Base-by-base conservation (phyloP, 1,284 basidiomycete genomes). In the Ceratobasidium sp. region DNA sequence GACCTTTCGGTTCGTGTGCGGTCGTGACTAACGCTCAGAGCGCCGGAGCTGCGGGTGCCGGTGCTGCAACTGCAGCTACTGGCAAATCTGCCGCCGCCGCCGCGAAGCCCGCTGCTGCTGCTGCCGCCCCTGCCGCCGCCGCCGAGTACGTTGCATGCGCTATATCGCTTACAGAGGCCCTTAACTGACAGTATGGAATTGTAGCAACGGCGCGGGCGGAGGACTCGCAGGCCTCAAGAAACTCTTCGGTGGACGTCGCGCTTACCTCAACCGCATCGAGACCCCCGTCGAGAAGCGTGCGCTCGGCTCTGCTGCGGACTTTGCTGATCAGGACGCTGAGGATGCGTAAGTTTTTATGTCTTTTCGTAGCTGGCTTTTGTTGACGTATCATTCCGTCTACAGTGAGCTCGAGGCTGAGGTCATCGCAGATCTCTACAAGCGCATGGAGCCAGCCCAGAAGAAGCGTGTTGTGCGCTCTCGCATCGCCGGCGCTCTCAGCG, bases 1-100 rank as follows among this genome's bases (percentile, higher is more conserved):
- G 66, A 41, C 66, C 66, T 24, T 69, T 69, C 44, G 66, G 66
- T 24, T 69, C 66, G 19, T 69, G 66, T 53, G 66, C 66, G 11
- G 53, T 56, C 22, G 51, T 69, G 36, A 69, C 66, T 19, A 69
- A 65, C 17, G 63, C 63, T 47, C 45, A 65, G 47, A 8, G 45
- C 19, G 64, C 29, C 17, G 64, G 22, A 4, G 53, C n/a, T 24
- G 66, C 36, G 24, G 53, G 53, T n/a, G 45, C 41, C 4, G 44
- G 31, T 1, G 41, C 65, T 45, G 51, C 56, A 5, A 50, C 48
- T 53, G 27, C 48, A n/a, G 29, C 64, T 17, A 31, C 48, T 36
- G 17, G 27, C 11, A 53, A 54, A n/a, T 29, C 53, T 51, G 47
- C 44, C 15, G 44, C 45, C 22, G 60, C 48, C 33, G 64, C 51